These are phyloP conservation scores for Mytilinidion resinicola DNA, from an alignment of 495 filamentous ascomycete species.

Conservation along the genomic window DNA sequence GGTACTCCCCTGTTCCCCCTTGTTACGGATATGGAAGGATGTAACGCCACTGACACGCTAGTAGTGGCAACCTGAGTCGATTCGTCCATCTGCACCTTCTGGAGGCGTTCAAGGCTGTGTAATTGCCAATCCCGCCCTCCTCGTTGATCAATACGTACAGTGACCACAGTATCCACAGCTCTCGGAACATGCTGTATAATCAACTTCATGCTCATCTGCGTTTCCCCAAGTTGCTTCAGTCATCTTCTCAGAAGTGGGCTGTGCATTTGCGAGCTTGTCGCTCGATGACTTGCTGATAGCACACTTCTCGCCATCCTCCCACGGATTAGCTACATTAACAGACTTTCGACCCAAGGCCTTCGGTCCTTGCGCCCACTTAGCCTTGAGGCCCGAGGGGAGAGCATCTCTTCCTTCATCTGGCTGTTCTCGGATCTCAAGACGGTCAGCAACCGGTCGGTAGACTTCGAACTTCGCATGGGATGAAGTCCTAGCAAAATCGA, in stretches of 20 bases:
- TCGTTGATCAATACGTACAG: slow-evolving; percentile 27
- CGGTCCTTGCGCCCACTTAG: neutral
- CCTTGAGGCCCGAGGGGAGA: slow-evolving; percentile 21
- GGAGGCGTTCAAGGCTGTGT: no score
- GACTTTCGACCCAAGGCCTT: neutral
- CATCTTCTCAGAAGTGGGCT: neutral
- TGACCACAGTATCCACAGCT: slow-evolving; percentile 43
- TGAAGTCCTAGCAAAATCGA: slow-evolving; percentile 36
- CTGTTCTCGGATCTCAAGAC: slow-evolving; percentile 43
- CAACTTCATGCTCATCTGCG: slow-evolving; percentile 31
- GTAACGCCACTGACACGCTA: no score
- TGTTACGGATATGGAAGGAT: no score
- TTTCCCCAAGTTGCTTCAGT: neutral
- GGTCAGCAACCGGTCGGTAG: slow-evolving; percentile 29
- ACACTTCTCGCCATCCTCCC: no score
- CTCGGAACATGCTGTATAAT: slow-evolving; percentile 40
- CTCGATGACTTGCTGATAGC: neutral
- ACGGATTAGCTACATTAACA: no score
- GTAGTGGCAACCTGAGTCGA: no score
- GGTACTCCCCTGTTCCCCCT: no score
- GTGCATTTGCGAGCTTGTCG: neutral
- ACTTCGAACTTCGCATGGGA: slow-evolving; percentile 42
- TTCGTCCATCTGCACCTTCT: no score
- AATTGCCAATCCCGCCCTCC: no score
- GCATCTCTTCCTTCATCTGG: slow-evolving; percentile 26